phyloP scores from a whole-genome alignment of 1,284 basidiomycete genomes.

The Porogramme epimiltina region DNA sequence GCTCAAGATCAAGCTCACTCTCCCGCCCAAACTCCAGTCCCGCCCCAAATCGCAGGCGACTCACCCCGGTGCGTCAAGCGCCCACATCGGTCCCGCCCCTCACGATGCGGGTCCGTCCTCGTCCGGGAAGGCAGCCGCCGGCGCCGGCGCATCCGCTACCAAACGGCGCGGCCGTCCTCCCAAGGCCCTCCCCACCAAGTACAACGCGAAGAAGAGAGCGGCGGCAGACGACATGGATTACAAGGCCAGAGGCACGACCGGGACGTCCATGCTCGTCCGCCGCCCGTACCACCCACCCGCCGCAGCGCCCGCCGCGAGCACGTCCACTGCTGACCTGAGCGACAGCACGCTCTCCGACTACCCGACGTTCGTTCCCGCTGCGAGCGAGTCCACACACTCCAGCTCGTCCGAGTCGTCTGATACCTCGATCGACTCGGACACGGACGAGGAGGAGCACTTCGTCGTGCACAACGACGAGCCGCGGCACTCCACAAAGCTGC shows the following conservation, averaged over 20 bases:
- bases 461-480: slow-evolving; percentile 54
- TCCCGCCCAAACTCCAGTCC: slow-evolving; percentile 48
- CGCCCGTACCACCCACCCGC: slow-evolving; percentile 10
- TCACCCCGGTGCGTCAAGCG: slow-evolving; percentile 7
- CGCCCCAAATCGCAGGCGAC: slow-evolving; percentile 24
- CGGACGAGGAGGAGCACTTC: slow-evolving; percentile 55
- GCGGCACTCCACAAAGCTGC: slow-evolving; percentile 20
- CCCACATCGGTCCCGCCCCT: slow-evolving; percentile 12
- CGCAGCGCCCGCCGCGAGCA: slow-evolving; percentile 9
- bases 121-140: slow-evolving; percentile 20
- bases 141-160: slow-evolving; percentile 30
- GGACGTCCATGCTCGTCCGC: slow-evolving; percentile 6
- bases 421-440: slow-evolving; percentile 26
- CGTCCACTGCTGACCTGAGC: slow-evolving; percentile 20
- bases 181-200: slow-evolving; percentile 39
- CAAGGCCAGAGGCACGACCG: slow-evolving; percentile 30
- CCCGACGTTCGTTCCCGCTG: slow-evolving; percentile 34
- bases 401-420: slow-evolving; percentile 31
- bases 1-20: slow-evolving; percentile 76
- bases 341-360: slow-evolving; percentile 27
- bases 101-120: slow-evolving; percentile 11
- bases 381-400: slow-evolving; percentile 28
- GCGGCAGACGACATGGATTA: slow-evolving; percentile 23
- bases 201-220: slow-evolving; percentile 19
- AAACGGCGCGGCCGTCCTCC: slow-evolving; percentile 59